Conservation (phyloP, 805 yeast genomes). For the Suhomyces tanzawaensis region DNA sequence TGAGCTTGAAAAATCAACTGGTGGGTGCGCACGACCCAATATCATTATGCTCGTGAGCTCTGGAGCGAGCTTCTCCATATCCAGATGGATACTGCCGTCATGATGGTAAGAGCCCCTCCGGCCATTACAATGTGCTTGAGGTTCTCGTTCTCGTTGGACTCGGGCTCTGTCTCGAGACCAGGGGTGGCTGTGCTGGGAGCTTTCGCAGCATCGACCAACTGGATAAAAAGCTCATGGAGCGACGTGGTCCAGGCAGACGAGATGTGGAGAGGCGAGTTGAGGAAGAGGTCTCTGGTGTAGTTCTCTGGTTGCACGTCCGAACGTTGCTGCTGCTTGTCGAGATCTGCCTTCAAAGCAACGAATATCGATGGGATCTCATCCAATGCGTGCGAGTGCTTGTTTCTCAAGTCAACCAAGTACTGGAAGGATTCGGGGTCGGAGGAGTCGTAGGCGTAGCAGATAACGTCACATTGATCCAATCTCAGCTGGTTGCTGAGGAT, state of each 20-base stretch:
- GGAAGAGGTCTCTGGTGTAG: constrained; percentile 60
- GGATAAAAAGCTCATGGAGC: constrained; percentile 77
- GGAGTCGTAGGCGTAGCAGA: constrained; percentile 89
- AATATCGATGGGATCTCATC: constrained; percentile 74
- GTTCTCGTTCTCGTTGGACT: constrained; percentile 47
- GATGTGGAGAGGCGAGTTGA: constrained; percentile 86
- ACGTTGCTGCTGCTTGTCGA: constrained; percentile 93
- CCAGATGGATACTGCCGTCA: constrained; percentile 63
- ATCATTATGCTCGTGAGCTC: constrained; percentile 14
- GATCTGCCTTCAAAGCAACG: constrained; percentile 92
- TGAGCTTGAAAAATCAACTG: constrained; percentile 4
- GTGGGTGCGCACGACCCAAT: constrained; percentile 4
- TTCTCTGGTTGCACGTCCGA: constrained; percentile 84
- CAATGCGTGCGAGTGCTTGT: constrained; percentile 54
- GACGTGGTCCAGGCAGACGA: constrained; percentile 90
- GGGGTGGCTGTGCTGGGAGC: constrained; percentile 78
- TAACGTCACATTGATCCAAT: constrained; percentile 83
- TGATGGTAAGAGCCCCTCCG: constrained; percentile 66
- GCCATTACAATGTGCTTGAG: constrained; percentile 57
- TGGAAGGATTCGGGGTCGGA: constrained; percentile 95
- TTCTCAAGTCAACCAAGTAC: constrained; percentile 67
- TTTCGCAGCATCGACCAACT: constrained; percentile 84
- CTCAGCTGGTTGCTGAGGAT: constrained; percentile 67
- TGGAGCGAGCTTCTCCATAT: constrained; percentile 54
- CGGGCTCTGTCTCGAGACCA: constrained; percentile 61